Evolutionary conservation across 140 eudicot genomes (phyloP).

Genomic region (Erigeron philadelphicus): DNA sequence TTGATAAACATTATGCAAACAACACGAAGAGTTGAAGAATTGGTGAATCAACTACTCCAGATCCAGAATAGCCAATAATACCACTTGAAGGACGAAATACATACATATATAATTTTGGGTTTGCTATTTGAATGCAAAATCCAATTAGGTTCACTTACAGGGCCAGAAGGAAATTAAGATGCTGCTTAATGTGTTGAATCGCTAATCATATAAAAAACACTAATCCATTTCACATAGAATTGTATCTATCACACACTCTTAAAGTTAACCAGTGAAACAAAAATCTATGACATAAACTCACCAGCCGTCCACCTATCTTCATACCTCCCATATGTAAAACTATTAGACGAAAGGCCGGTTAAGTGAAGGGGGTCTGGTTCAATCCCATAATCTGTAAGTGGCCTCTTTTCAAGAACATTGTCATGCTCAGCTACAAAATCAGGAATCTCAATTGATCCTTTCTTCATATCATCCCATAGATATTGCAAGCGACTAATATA

Average conservation of each 20-base stretch:
- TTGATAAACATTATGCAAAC: too few relatives aligned
- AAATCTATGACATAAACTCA: constrained; percentile 45
- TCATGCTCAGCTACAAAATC: constrained; percentile 81
- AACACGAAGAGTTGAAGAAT: too few relatives aligned
- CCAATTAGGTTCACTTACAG: background rate
- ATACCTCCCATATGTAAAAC: constrained; percentile 52
- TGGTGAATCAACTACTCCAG: too few relatives aligned
- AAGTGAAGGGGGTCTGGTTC: constrained; percentile 85
- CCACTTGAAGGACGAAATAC: too few relatives aligned
- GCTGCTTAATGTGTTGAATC: background rate
- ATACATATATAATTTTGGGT: background rate
- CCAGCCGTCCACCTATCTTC: constrained; percentile 74
- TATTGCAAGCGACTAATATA: constrained; percentile 86
- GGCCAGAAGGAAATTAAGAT: background rate
- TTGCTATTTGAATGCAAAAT: background rate
- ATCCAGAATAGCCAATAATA: too few relatives aligned
- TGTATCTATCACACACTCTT: background rate
- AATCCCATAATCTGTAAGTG: constrained; percentile 80
- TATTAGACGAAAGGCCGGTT: constrained; percentile 52
- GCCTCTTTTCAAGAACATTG: constrained; percentile 73
- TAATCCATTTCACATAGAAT: background rate
- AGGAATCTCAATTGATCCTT: constrained; percentile 82
- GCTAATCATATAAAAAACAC: constrained; percentile 1
- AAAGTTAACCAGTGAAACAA: background rate
- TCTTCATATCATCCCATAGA: constrained; percentile 84